These are phyloP conservation scores for Yarrowia sp. DNA, from an alignment of 805 yeast genomes.

Conservation along the genomic window DNA sequence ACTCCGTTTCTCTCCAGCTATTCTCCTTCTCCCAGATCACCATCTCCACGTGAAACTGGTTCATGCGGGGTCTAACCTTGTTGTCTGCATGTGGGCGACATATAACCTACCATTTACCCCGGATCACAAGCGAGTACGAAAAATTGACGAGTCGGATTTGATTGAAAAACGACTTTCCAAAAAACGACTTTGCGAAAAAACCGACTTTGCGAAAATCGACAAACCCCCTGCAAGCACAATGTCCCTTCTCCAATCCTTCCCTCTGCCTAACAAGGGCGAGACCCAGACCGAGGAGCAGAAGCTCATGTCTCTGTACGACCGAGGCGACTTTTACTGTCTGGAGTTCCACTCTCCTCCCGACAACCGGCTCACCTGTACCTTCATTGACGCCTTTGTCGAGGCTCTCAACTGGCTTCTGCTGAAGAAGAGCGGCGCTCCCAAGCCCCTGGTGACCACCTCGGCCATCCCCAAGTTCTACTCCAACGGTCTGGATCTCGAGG, in stretches of 20 bases:
- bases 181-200: too few species aligned
- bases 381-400: slow-evolving; percentile 49
- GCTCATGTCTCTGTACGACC: slow-evolving; percentile 57
- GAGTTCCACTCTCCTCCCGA: slow-evolving; percentile 50
- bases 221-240: not conserved
- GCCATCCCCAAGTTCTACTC: slow-evolving; percentile 51
- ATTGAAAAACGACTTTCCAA: too few species aligned
- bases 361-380: slow-evolving; percentile 50
- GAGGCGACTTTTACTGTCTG: slow-evolving; percentile 48
- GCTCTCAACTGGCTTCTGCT: slow-evolving; percentile 48
- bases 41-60: too few species aligned
- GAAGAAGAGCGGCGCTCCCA: slow-evolving; percentile 43
- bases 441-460: slow-evolving; percentile 53
- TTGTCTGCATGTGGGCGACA: too few species aligned
- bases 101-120: too few species aligned
- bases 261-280: slow-evolving; percentile 38
- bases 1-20: too few species aligned
- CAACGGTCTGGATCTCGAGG: slow-evolving; percentile 52
- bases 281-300: slow-evolving; percentile 38
- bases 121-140: too few species aligned
- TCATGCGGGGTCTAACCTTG: too few species aligned
- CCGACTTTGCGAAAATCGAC: too few species aligned
- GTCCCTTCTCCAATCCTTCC: slow-evolving; percentile 23
- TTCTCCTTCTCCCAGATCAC: too few species aligned
- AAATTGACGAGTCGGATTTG: too few species aligned